Base-by-base conservation (phyloP, 257 asterid genomes). In the Solanum chilense region DNA sequence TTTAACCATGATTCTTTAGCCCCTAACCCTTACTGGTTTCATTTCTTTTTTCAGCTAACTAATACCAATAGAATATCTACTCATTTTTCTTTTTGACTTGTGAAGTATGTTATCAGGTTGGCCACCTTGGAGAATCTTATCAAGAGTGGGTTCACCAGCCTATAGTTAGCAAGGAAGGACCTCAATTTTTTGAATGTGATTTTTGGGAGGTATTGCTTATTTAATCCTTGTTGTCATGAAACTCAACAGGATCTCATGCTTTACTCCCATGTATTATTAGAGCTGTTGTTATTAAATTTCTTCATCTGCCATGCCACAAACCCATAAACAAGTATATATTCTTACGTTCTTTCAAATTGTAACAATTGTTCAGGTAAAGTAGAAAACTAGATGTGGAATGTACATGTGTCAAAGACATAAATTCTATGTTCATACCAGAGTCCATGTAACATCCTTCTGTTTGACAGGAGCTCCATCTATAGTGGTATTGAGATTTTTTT, bases 41-140 rank as follows among this genome's bases (percentile, higher is more conserved):
- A n/a, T 71, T 8, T 33, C 20, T 69, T 33, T 35, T 33, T 71
- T 33, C n/a, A 33, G 39, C 12, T 71, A 71, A 18, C 85, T 47
- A 68, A 47, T 80, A 33, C 69, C 39, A 81, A 81, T 71, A 71
- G 9, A 35, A 71, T 81, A 18, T 47, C 70, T 81, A 52, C 62
- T 49, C 29, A 82, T 20, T 52, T 82, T 45, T 49, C 15, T 12
- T 76, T 42, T 42, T 83, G 58, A 62, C 71, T 58, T 83, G 41
- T 78, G 23, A 52, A 83, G 11, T 83, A 52, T 37, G 39, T 21
- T 88, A 31, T 77, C 89, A 94, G 97, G 98, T 93, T 87, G 97
- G 98, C 94, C 93, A 92, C 92, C 98, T 94, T 91, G 97, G 98
- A 85, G 96, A 93, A 89, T 89, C 90, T 85, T 95, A 95, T 71